Evolutionary conservation across 2,329 filamentous ascomycete genomes (phyloP).

Genomic region (Zalaria sp.): DNA sequence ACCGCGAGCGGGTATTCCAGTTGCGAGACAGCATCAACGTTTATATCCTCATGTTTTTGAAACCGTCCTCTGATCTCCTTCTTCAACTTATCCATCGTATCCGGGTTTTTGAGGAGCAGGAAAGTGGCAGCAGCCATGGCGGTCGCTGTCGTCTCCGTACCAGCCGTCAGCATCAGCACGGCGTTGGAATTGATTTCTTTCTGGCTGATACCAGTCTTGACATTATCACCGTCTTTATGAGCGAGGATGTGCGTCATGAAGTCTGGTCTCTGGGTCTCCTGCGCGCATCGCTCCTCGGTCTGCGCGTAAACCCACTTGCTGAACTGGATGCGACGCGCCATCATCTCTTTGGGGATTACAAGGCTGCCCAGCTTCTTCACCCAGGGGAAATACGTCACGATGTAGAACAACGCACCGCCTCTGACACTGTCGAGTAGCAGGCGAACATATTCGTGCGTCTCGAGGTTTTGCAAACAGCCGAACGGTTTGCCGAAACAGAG

Average conservation of each 20-base stretch:
- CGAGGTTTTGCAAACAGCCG: conserved; percentile 12
- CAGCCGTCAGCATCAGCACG: conserved; percentile 26
- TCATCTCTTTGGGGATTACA: conserved; percentile 8
- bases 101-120: conserved; percentile 25
- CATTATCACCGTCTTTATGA: conserved; percentile 7
- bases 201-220: conserved; percentile 13
- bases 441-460: conserved; percentile 18
- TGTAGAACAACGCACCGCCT: conserved; percentile 12
- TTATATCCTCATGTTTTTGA: conserved; percentile 13
- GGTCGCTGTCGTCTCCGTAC: conserved; percentile 38
- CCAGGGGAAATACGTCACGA: conserved; percentile 13
- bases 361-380: conserved; percentile 5
- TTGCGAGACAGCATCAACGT: conserved; percentile 9
- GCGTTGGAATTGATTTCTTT: conserved; percentile 20
- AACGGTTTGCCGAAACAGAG: conserved; percentile 19
- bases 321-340: conserved; percentile 11
- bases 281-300: conserved; percentile 13
- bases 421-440: conserved; percentile 13
- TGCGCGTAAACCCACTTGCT: conserved; percentile 12
- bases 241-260: conserved; percentile 10
- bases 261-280: conserved; percentile 13
- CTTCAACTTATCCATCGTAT: conserved; percentile 22
- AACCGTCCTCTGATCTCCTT: conserved; percentile 29
- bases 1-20: conserved; percentile 28
- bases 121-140: conserved; percentile 27